Conservation (phyloP, 1,284 basidiomycete species). For the Hortiboletus rubellus region DNA sequence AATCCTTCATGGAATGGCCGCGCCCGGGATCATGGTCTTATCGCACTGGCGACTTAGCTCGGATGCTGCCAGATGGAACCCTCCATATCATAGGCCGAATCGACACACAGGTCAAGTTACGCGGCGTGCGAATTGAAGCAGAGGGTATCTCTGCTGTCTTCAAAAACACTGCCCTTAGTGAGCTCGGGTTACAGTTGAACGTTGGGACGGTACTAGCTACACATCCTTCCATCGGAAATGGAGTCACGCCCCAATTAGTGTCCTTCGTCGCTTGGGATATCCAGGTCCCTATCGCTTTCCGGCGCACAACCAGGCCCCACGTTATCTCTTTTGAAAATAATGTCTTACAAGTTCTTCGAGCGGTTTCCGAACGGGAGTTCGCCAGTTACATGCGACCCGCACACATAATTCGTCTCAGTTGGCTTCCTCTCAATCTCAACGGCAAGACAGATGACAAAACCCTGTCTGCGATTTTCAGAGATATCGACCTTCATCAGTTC, state of each 20-base stretch:
- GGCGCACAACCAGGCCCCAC: slow-evolving; percentile 40
- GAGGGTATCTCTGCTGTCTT: slow-evolving; percentile 54
- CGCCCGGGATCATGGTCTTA: slow-evolving; percentile 44
- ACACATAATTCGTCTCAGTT: slow-evolving; percentile 48
- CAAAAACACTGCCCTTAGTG: slow-evolving; percentile 35
- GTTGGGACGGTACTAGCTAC: slow-evolving; percentile 47
- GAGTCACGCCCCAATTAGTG: slow-evolving; percentile 41
- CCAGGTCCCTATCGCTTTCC: slow-evolving; percentile 36
- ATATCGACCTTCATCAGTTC: slow-evolving; percentile 34
- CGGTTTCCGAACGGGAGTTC: slow-evolving; percentile 42
- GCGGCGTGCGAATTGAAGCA: slow-evolving; percentile 55
- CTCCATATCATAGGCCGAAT: slow-evolving; percentile 56
- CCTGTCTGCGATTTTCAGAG: slow-evolving; percentile 41
- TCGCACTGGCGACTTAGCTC: slow-evolving; percentile 52
- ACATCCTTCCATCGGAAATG: slow-evolving; percentile 47
- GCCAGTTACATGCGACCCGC: slow-evolving; percentile 55
- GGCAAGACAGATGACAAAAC: slow-evolving; percentile 50
- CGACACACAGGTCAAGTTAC: slow-evolving; percentile 56
- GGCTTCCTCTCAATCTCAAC: slow-evolving; percentile 49
- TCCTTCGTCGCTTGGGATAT: slow-evolving; percentile 47
- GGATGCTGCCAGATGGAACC: slow-evolving; percentile 55
- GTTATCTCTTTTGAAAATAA: slow-evolving; percentile 33
- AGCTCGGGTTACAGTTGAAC: slow-evolving; percentile 38
- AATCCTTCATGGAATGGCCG: slow-evolving; percentile 51
- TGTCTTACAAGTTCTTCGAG: slow-evolving; percentile 38